Conservation (phyloP, 2,329 filamentous ascomycete genomes). For the Aspergillus flavus region DNA sequence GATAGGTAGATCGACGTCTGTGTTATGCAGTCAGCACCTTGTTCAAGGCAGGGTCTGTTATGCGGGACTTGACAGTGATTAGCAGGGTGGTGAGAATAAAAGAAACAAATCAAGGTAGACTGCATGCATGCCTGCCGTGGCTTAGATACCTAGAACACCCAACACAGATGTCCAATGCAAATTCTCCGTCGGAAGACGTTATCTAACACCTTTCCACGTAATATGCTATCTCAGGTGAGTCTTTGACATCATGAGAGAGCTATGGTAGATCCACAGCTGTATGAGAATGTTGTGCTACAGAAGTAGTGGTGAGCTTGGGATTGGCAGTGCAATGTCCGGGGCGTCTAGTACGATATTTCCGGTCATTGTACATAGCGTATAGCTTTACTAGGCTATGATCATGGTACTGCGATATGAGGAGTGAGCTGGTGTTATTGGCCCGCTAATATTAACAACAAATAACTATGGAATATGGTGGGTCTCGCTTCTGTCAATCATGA, state of each 20-base stretch:
- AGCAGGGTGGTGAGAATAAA: not conserved
- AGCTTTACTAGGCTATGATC: not conserved
- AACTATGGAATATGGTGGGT: conserved; percentile 2
- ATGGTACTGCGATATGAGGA: not conserved
- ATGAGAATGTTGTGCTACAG: not conserved
- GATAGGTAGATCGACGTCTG: not conserved
- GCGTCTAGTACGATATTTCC: not conserved
- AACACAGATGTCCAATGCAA: not conserved
- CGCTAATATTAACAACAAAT: conserved; percentile 1
- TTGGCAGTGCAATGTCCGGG: not conserved
- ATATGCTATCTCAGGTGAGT: not conserved
- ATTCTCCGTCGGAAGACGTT: not conserved
- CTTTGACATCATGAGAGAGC: conserved; percentile 12
- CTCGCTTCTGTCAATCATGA: conserved; percentile 7
- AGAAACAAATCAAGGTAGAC: not conserved
- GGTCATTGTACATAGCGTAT: not conserved
- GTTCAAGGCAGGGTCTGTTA: not conserved
- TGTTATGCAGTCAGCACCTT: not conserved
- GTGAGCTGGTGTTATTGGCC: not conserved
- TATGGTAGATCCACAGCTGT: not conserved
- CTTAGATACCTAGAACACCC: not conserved
- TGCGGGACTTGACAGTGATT: not conserved
- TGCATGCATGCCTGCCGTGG: not conserved
- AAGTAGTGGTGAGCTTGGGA: not conserved
- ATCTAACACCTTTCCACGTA: conserved; percentile 13